Percentiles rank a stretch among this genome's conserved stretches.
These are phyloP conservation scores for Aspergillus vadensis DNA, from an alignment of 2,329 filamentous ascomycete species.

Conservation along the genomic window DNA sequence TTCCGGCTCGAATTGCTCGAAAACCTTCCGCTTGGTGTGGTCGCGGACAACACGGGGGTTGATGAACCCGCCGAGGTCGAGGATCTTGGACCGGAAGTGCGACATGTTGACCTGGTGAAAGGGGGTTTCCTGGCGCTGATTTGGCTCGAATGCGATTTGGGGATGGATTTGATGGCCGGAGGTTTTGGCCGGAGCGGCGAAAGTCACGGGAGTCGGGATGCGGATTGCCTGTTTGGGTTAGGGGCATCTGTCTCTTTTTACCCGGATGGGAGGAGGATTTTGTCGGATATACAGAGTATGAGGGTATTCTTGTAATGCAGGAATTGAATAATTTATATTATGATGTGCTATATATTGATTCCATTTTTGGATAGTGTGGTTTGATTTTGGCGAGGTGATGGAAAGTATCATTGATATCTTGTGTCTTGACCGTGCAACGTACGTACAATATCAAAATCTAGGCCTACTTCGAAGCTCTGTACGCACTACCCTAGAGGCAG, in stretches of 20 bases:
- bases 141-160: not conserved
- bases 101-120: constrained; percentile 59
- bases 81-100: constrained; percentile 85
- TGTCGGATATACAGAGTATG: not conserved
- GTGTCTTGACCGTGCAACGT: not conserved
- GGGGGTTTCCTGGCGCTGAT: not conserved
- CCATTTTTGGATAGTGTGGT: not conserved
- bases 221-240: constrained; percentile 2
- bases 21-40: constrained; percentile 94
- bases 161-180: not conserved
- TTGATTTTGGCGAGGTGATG: not conserved
- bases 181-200: constrained; percentile 22
- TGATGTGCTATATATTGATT: not conserved
- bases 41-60: constrained; percentile 88
- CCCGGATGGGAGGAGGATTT: not conserved
- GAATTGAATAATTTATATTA: not conserved
- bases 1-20: constrained; percentile 81
- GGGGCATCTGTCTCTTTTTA: not conserved
- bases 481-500: not conserved
- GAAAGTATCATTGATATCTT: not conserved
- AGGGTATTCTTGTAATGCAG: no score
- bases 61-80: constrained; percentile 84
- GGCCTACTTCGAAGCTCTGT: not conserved
- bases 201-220: constrained; percentile 19
- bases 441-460: not conserved